Percentiles rank a stretch among this genome's conserved stretches.
phyloP scores from a whole-genome alignment of 805 yeast genomes.

The Clavispora carvajalis region DNA sequence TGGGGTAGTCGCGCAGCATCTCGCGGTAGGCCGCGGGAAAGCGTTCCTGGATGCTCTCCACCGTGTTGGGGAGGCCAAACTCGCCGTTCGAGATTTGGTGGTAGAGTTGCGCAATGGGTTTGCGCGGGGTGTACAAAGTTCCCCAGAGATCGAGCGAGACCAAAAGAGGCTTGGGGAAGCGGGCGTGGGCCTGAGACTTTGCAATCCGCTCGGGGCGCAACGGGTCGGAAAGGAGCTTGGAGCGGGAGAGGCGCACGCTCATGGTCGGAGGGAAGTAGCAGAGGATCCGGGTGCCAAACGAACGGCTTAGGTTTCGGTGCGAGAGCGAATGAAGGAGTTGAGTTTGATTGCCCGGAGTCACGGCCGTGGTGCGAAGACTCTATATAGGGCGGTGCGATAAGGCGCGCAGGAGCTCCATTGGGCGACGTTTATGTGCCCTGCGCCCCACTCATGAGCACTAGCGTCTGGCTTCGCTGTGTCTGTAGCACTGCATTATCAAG shows the following conservation, averaged over 20 bases:
- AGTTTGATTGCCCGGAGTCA: too few relatives aligned
- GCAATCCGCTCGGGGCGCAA: constrained; percentile 11
- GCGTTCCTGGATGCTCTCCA: constrained; percentile 19
- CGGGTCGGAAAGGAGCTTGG: constrained; percentile 9
- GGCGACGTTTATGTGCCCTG: too few relatives aligned
- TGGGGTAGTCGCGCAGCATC: constrained; percentile 43
- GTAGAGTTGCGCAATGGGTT: constrained; percentile 52
- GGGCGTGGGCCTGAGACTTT: constrained; percentile 10
- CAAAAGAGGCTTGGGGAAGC: constrained; percentile 38
- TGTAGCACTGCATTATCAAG: too few relatives aligned
- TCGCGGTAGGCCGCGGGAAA: constrained; percentile 30
- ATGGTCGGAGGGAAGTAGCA: background rate
- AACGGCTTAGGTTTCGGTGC: too few relatives aligned
- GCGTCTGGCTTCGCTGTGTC: too few relatives aligned
- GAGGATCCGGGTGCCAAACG: too few relatives aligned
- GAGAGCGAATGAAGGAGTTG: too few relatives aligned
- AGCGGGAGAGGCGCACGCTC: background rate
- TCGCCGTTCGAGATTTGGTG: constrained; percentile 37
- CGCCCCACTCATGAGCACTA: too few relatives aligned
- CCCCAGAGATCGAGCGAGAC: constrained; percentile 67
- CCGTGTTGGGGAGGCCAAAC: constrained; percentile 36
- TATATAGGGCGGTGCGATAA: too few relatives aligned
- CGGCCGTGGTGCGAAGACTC: too few relatives aligned
- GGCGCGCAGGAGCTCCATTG: too few relatives aligned
- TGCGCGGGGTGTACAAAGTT: constrained; percentile 55